Percentiles rank a stretch among this genome's conserved stretches.
These are phyloP conservation scores for Tetracladium marchalianum DNA, from an alignment of 495 filamentous ascomycete species.

Conservation along the genomic window DNA sequence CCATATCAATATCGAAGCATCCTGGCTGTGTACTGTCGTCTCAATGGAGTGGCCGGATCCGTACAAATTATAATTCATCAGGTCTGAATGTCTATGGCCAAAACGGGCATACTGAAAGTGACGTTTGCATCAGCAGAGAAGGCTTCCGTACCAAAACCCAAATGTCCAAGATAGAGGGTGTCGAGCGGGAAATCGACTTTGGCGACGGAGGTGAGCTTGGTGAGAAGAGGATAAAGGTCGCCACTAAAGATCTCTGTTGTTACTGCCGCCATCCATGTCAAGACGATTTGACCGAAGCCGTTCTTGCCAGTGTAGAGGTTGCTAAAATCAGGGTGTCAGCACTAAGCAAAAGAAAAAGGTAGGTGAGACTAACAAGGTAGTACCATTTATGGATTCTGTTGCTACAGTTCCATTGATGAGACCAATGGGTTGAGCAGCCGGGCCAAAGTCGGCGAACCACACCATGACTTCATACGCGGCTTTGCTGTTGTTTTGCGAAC, in stretches of 20 bases:
- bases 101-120: constrained; percentile 26
- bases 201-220: constrained; percentile 17
- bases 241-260: constrained; percentile 22
- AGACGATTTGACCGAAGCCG: constrained; percentile 19
- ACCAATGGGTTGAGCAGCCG: constrained; percentile 23
- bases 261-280: constrained; percentile 25
- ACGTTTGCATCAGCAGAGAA: constrained; percentile 21
- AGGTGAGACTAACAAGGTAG: constrained; percentile 24
- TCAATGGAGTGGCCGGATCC: no score
- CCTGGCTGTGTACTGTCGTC: no score
- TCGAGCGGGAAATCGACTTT: constrained; percentile 17
- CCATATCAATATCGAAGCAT: no score
- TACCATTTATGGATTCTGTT: constrained; percentile 20
- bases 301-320: constrained; percentile 24
- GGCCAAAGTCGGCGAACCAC: constrained; percentile 28
- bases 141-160: constrained; percentile 30
- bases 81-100: constrained; percentile 21
- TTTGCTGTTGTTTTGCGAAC: constrained; percentile 19
- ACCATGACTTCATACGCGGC: constrained; percentile 36
- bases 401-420: constrained; percentile 1
- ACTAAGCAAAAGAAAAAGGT: not conserved
- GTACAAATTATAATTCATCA: no score
- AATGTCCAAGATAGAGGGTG: constrained; percentile 26
- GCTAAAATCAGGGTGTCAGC: constrained; percentile 13
- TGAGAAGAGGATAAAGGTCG: constrained; percentile 29